phyloP scores from a whole-genome alignment of 345 rosid genomes.

The Passiflora organensis region DNA sequence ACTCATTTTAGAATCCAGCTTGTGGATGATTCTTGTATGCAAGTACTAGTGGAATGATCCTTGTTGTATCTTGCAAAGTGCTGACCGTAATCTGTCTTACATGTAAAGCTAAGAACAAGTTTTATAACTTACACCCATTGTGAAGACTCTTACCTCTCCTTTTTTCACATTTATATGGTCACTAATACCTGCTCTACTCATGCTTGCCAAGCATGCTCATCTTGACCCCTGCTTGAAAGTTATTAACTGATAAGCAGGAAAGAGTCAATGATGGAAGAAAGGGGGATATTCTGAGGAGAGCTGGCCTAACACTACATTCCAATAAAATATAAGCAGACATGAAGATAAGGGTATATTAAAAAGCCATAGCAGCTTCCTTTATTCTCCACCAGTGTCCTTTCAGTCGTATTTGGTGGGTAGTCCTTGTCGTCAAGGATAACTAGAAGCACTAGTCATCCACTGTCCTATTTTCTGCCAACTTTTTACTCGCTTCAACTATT shows the following conservation, averaged over 20 bases:
- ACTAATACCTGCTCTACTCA: too few species aligned
- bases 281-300: conserved; percentile 9
- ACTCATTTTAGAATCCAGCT: too few species aligned
- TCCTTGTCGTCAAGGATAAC: conserved; percentile 42
- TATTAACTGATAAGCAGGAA: not conserved
- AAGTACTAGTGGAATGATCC: too few species aligned
- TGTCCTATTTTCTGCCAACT: conserved; percentile 29
- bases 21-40: too few species aligned
- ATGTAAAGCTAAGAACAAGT: too few species aligned
- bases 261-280: not conserved
- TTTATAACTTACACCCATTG: too few species aligned
- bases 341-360: conserved; percentile 3
- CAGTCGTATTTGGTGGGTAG: conserved; percentile 40
- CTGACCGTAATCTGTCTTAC: too few species aligned
- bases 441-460: conserved; percentile 38
- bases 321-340: not conserved
- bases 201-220: too few species aligned
- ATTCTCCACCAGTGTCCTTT: conserved; percentile 45
- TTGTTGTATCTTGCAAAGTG: too few species aligned
- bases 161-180: too few species aligned
- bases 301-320: conserved; percentile 17
- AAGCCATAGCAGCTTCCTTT: conserved; percentile 25
- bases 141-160: too few species aligned
- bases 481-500: conserved; percentile 14
- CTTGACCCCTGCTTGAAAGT: not conserved